Evolutionary conservation across 176 grass and related monocot species (phyloP), one percentile per base, ranked within the genome.

Genomic region (Triticum urartu): DNA sequence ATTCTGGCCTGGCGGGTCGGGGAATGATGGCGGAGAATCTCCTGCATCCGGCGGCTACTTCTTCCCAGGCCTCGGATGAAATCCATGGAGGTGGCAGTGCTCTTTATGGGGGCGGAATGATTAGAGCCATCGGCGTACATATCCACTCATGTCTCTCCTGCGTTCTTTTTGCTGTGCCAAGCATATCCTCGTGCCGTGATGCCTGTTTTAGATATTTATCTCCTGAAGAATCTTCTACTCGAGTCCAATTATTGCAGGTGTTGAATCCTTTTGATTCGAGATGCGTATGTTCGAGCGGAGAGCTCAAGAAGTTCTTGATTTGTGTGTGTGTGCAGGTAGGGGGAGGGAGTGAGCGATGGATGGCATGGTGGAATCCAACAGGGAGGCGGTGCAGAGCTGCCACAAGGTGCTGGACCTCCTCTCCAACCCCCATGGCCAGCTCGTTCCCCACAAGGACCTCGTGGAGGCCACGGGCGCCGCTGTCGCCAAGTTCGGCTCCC

Each of bases 351-450:
- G 47, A 45, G n/a, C 42, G 77, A 94, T 96, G 92, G 90, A 95
- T 74, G 90, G 85, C 42, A 69, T 96, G 82, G 92, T 97, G 84
- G 87, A 93, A 65, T 91, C 87, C 13, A 97, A 91, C 63, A 90
- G 78, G 75, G 89, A 74, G 39, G 94, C 97, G 1, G 94, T 97
- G 56, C 68, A 90, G 85, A 97, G 92, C 69, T 93, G 90, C 78
- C 85, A 94, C 85, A 90, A 89, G 48, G 94, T 99, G 61, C 85
- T 99, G 36, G 77, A 77, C 72, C 87, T 94, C 67, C 89, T 99
- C 25, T 93, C 94, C 77, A 86, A 82, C 75, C 80, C 94, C 38
- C 89, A 79, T 28, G 87, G 90, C 67, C 90, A 83, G 79, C 87
- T 36, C 85, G 81, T 92, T 47, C 73, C 81, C 9, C 82, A 89